Base-by-base conservation (phyloP, 2,329 filamentous ascomycete species). In the Epichloe sp. region DNA sequence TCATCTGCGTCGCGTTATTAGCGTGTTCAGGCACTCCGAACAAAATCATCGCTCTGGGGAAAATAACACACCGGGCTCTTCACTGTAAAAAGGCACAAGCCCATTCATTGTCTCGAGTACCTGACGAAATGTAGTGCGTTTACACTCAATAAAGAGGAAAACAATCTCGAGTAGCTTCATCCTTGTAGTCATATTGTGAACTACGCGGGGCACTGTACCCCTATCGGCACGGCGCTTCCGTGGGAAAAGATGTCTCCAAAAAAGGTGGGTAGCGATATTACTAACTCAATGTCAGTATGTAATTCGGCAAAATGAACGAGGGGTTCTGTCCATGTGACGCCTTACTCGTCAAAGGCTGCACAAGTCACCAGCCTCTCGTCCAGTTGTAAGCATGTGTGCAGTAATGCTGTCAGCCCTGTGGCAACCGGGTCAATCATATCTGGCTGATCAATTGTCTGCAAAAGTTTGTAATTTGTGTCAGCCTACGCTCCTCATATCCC, bases 211-310 rank as follows among this genome's bases (percentile, higher is more conserved):
- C 52, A 65, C 68, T 46, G 53, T 65, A 31, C 58, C 40, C 15
- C 37, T 48, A 14, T 50, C 51, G 5, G 51, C 21, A 6, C 43
- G 44, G 7, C 50, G 43, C 42, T 51, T 56, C 12, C 34, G 40
- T 21, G 85, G 84, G 57, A 88, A 88, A 0, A 89, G 68, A 58
- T 85, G 82, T 51, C 70, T 76, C 60, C 74, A 77, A 88, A 79
- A 79, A 1, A 89, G 62, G 3, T 67, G 61, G 63, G 63, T 43
- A 26, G 62, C 62, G 43, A 66, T 52, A 21, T 64, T 51, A 10
- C 63, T 66, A 31, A 36, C 26, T 23, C 40, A 19, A 36, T 44
- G 47, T 58, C 36, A 60, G 54, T 7, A 51, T 23, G 14, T 10
- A 36, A 23, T 12, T 49, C 1, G 6, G 26, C 7, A 14, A 6